Evolutionary conservation across 2,329 filamentous ascomycete genomes (phyloP), one percentile per base, ranked within the genome.

Genomic region (Penicillium sumatraense): DNA sequence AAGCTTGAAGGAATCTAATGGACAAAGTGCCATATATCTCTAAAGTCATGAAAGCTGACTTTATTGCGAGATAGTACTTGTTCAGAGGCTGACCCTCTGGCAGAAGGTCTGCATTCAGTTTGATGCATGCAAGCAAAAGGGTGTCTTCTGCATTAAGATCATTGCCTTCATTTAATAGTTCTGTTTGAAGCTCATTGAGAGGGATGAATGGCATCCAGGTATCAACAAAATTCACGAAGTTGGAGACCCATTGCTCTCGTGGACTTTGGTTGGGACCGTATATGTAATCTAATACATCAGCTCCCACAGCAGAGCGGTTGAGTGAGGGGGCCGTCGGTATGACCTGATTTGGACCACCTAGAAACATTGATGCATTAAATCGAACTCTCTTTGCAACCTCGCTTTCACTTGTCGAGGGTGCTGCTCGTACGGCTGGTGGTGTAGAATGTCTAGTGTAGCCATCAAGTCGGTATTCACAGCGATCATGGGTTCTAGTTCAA

Each of bases 1-100:
- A 71, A 3, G 77, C 75, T 62, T 83, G 81, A 7, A 82, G 69
- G 35, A 78, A 65, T 42, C 76, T 68, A 14, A 83, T 59, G 23
- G 75, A 78, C 8, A 76, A 69, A 7, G 70, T 71, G 23, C 79
- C 79, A 35, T 71, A 68, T 5, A 72, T 66, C 56, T 82, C 80
- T 16, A 49, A 29, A 11, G 26, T 52, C 13, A 56, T 18, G 29
- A 58, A 42, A 3, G 29, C 40, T 14, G 52, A 44, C 29, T 58
- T 58, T 8, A 58, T 29, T 18, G 44, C 56, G 13, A 58, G 23
- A 36, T 58, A 58, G 7, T 44, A 16, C 18, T 27, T 33, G 35
- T 52, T 53, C n/a, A 51, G 23, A 2, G 24, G 48, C 7, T 51
- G 24, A 10, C 38, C 35, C 5, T n/a, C 56, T 5, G 49, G 31